Base-by-base conservation (phyloP, 108 stramenopile genomes). In the Hondaea fermentalgiana region DNA sequence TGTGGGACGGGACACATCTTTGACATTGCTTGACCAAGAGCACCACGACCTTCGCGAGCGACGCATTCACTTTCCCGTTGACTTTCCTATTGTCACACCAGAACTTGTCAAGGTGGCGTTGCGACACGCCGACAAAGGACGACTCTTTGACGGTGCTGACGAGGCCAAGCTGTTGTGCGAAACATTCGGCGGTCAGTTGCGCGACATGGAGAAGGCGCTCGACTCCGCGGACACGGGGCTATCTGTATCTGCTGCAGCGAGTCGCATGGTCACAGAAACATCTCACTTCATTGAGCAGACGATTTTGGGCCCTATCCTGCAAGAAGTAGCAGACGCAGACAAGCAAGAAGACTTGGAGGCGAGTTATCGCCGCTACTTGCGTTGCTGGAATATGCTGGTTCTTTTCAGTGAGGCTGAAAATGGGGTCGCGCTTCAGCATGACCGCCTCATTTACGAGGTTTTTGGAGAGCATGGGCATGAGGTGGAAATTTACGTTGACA, bases 121-220 rank as follows among this genome's bases (percentile, higher is more conserved):
- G 6, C 45, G 76, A 1, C 76, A 83, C 51, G 76, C 76, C n/a
- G 51, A 83, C 51, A 53, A 83, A 12, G 76, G 76, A 10, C 19
- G 51, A 35, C 25, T 83, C 10, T 83, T 83, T 53, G 76, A 83
- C 4, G 76, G 76, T 6, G 45, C 76, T 12, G 76, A 83, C n/a
- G 76, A 83, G 76, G 45, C 76, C 25, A 83, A 53, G 28, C 28
- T 83, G 0, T 45, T 83, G 16, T 47, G 45, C 25, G 51, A 83
- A 6, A 83, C 76, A 6, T 83, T 83, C 49, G 76, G 76, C 6
- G 76, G 76, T 12, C 76, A 83, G 28, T 45, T 83, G n/a, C 76
- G 76, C 76, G 76, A 83, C 76, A 83, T 83, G 49, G 76, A 83
- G 23, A 83, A 83, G 76, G 76, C 76, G 19, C 45, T 83, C 23